These are phyloP conservation scores for Amanita rimosa DNA, from an alignment of 768 basidiomycete genomes.

Conservation along the genomic window DNA sequence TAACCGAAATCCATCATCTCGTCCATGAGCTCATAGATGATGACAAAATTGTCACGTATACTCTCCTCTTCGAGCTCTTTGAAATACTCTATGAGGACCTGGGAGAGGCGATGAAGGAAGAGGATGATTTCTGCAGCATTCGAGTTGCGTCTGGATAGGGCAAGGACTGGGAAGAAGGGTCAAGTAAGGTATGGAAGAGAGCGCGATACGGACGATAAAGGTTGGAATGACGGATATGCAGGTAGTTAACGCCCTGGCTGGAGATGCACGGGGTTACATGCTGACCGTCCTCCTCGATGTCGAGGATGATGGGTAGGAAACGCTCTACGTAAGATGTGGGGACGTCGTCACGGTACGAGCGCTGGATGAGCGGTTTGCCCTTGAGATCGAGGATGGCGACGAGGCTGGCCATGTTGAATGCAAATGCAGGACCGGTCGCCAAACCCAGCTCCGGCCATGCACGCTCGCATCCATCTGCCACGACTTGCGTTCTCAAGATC, in stretches of 20 bases:
- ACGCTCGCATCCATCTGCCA: not conserved
- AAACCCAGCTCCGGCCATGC: not conserved
- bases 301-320: constrained; percentile 86
- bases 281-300: constrained; percentile 95
- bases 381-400: constrained; percentile 97
- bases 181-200: not conserved
- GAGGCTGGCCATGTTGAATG: constrained; percentile 41
- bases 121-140: constrained; percentile 95
- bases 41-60: constrained; percentile 98
- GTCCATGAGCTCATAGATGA: constrained; percentile 97
- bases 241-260: constrained; percentile 90
- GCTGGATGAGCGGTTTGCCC: constrained; percentile 95
- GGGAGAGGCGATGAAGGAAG: constrained; percentile 87
- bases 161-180: constrained; percentile 55
- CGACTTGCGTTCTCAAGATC: not conserved
- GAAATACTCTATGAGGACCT: constrained; percentile 96
- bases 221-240: constrained; percentile 98
- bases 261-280: constrained; percentile 97
- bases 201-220: constrained; percentile 65
- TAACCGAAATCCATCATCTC: constrained; percentile 99
- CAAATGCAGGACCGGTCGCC: constrained; percentile 5
- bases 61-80: constrained; percentile 99
- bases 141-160: constrained; percentile 89
- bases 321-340: constrained; percentile 81
- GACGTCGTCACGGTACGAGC: constrained; percentile 95